Evolutionary conservation across 176 grass and related monocot species (phyloP).

Genomic region (Alopecurus myosuroides): DNA sequence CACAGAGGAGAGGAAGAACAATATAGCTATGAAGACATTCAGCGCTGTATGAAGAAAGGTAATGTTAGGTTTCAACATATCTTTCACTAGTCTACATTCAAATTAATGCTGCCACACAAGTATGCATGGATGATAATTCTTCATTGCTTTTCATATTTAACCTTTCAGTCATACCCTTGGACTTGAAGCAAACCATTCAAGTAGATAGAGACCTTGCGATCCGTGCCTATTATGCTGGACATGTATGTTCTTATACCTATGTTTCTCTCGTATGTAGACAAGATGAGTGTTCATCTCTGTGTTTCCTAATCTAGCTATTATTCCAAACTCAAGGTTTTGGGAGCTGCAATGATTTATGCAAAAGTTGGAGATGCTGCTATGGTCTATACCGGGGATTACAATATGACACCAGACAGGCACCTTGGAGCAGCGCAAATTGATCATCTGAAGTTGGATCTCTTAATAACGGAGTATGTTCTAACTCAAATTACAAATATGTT

Average conservation of each 20-base stretch:
- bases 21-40: constrained; percentile 74
- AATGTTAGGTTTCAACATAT: constrained; percentile 5
- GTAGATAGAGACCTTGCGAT: constrained; percentile 88
- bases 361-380: constrained; percentile 70
- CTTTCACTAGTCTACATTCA: constrained; percentile 12
- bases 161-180: constrained; percentile 73
- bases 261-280: neutral
- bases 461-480: constrained; percentile 80
- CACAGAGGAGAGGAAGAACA: constrained; percentile 74
- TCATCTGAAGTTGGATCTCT: constrained; percentile 69
- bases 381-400: constrained; percentile 96
- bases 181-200: constrained; percentile 90
- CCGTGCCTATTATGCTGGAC: constrained; percentile 94
- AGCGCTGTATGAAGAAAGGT: constrained; percentile 89
- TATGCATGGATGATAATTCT: constrained; percentile 1
- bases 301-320: constrained; percentile 19
- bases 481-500: constrained; percentile 1
- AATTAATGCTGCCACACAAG: neutral
- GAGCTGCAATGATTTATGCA: constrained; percentile 96
- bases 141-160: constrained; percentile 14
- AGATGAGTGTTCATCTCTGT: constrained; percentile 8
- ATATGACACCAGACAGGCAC: constrained; percentile 99
- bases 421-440: constrained; percentile 97
- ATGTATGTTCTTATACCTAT: constrained; percentile 49
- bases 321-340: constrained; percentile 61